phyloP scores from a whole-genome alignment of 2,329 filamentous ascomycete genomes.

The Ophiostoma pallidulum region DNA sequence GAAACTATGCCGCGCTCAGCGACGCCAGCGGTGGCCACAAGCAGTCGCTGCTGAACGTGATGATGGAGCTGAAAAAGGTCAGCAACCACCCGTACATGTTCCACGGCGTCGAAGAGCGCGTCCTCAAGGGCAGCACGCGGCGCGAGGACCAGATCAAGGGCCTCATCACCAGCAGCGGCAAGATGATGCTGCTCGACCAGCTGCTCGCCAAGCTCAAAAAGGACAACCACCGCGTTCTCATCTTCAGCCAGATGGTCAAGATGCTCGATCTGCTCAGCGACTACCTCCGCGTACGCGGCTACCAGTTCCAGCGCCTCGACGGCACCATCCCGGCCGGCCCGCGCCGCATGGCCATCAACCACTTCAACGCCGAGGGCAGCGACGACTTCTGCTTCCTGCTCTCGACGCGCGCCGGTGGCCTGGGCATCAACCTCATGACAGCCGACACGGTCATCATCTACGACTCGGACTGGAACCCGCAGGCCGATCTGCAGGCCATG shows the following conservation, averaged over 20 bases:
- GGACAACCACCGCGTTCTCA: slow-evolving; percentile 89
- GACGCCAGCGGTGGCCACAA: slow-evolving; percentile 86
- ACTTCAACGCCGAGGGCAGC: slow-evolving; percentile 95
- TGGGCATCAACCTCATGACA: slow-evolving; percentile 99
- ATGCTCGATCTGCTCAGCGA: slow-evolving; percentile 96
- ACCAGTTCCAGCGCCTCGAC: slow-evolving; percentile 89
- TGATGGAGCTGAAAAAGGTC: slow-evolving; percentile 99
- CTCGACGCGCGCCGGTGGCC: slow-evolving; percentile 87
- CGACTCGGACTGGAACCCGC: slow-evolving; percentile 98
- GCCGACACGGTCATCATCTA: slow-evolving; percentile 97
- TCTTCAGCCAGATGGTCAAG: slow-evolving; percentile 99
- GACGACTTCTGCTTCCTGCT: slow-evolving; percentile 94
- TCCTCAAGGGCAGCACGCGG: slow-evolving; percentile 67
- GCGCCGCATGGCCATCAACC: slow-evolving; percentile 88
- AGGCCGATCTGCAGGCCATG: slow-evolving; percentile 97
- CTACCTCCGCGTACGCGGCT: slow-evolving; percentile 86
- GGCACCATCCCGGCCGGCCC: slow-evolving; percentile 86
- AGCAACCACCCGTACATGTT: slow-evolving; percentile 99
- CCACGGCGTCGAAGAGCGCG: slow-evolving; percentile 81
- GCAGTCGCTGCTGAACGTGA: slow-evolving; percentile 91
- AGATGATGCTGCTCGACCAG: slow-evolving; percentile 98
- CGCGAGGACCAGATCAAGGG: slow-evolving; percentile 88
- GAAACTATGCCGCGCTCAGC: slow-evolving; percentile 90
- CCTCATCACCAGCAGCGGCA: slow-evolving; percentile 92
- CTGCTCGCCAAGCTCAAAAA: slow-evolving; percentile 88